These are phyloP conservation scores for Kwoniella shivajii DNA, from an alignment of 1,284 basidiomycete genomes.

Conservation along the genomic window DNA sequence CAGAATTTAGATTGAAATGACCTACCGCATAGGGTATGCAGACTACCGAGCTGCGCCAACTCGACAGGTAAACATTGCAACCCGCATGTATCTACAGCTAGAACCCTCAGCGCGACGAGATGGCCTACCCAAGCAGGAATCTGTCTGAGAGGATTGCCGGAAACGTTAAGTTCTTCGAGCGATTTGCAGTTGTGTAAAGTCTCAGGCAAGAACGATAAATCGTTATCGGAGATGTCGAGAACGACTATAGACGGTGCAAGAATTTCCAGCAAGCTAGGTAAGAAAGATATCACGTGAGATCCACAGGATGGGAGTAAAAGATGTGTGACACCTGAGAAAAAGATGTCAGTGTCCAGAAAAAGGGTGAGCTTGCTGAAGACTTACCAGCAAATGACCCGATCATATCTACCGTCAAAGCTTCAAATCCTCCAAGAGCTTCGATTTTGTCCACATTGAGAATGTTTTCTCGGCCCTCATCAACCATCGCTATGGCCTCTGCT, in stretches of 20 bases:
- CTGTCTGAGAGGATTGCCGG: conserved; percentile 80
- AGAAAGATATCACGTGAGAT: conserved; percentile 69
- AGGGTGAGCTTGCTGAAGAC: conserved; percentile 3
- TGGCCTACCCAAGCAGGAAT: conserved; percentile 80
- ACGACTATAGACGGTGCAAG: conserved; percentile 77
- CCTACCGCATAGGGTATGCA: conserved; percentile 80
- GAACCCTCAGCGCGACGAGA: conserved; percentile 74
- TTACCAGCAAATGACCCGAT: conserved; percentile 38
- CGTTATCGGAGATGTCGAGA: conserved; percentile 86
- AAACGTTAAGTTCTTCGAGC: conserved; percentile 93
- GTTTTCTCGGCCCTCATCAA: conserved; percentile 47
- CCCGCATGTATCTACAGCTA: conserved; percentile 86
- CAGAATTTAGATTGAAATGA: too few species aligned
- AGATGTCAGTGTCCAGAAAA: conserved; percentile 13
- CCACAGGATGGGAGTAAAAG: conserved; percentile 75
- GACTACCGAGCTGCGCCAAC: conserved; percentile 66
- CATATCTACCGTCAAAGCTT: conserved; percentile 30
- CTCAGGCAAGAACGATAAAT: conserved; percentile 76
- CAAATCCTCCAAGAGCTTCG: conserved; percentile 45
- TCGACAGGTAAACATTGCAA: conserved; percentile 72
- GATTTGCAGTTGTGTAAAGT: conserved; percentile 72
- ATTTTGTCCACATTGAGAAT: conserved; percentile 44
- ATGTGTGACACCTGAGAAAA: conserved; percentile 75
- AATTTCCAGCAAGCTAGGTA: conserved; percentile 67
- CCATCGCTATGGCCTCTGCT: conserved; percentile 43